Evolutionary conservation across 1,284 basidiomycete species (phyloP).

Genomic region (Kwoniella shivajii): DNA sequence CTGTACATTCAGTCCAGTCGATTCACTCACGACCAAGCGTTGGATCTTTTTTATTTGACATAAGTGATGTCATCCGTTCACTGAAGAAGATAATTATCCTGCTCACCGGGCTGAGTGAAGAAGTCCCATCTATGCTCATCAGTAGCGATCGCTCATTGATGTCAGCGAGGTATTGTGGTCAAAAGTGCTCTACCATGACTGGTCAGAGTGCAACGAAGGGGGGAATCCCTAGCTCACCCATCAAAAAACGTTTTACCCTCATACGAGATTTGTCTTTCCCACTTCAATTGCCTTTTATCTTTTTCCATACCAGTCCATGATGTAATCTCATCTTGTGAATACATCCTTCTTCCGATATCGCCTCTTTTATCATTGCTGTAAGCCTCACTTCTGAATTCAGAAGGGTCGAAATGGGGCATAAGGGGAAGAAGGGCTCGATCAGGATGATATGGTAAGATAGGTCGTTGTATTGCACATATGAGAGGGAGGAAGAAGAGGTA

Average conservation of each 20-base stretch:
- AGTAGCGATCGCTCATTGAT: too few species aligned
- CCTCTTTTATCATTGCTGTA: background rate
- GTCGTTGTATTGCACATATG: too few species aligned
- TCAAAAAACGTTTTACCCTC: conserved; percentile 49
- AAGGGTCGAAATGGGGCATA: background rate
- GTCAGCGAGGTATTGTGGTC: too few species aligned
- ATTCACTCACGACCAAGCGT: conserved; percentile 6
- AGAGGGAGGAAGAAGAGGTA: too few species aligned
- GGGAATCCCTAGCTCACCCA: conserved; percentile 25
- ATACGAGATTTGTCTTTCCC: conserved; percentile 42
- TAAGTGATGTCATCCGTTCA: too few species aligned
- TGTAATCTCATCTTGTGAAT: conserved; percentile 15
- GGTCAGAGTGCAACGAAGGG: background rate
- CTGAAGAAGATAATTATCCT: background rate
- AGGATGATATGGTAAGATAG: too few species aligned
- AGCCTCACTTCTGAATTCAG: background rate
- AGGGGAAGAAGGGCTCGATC: background rate
- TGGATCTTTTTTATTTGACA: conserved; percentile 3
- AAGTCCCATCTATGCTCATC: conserved; percentile 48
- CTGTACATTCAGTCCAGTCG: background rate
- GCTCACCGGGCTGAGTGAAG: conserved; percentile 34
- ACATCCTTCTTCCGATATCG: conserved; percentile 9
- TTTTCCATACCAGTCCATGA: conserved; percentile 1
- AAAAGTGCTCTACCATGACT: too few species aligned
- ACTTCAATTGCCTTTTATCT: conserved; percentile 10